Evolutionary conservation across 371 early-diverging fungal species (phyloP), one percentile per base, ranked within the genome.

Genomic region (Mortierella sp.): DNA sequence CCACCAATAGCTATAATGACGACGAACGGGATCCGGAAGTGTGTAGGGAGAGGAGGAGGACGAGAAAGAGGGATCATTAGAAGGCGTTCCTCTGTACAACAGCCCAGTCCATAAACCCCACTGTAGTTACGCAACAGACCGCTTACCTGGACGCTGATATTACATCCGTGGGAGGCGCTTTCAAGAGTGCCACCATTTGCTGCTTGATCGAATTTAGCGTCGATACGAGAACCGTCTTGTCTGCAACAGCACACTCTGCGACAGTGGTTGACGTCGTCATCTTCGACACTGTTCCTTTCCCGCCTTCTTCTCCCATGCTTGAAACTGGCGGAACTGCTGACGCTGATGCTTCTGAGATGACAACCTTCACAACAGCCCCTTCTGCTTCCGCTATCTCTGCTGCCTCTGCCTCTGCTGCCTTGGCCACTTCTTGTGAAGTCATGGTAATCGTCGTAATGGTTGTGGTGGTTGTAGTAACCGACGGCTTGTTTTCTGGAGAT

Each of bases 121-220:
- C n/a, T n/a, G n/a, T n/a, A 34, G 37, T 34, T 11, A 34, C 2
- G 4, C 37, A 14, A 1, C 1, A 34, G 7, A 14, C 14, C 14
- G 37, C 2, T 34, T 54, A 80, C 0, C 67, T 70, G 31, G 72
- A 78, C 1, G 75, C 80, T n/a, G 70, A 72, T 23, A 80, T 78
- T 44, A 50, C 26, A 32, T 78, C 21, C 7, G 43, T 59, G 31
- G 80, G 67, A 2, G 80, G 79, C 1, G 60, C 42, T 14, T 60
- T 51, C 24, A n/a, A 37, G 9, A 73, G 34, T 4, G 64, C 69
- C 5, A 55, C 30, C 15, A 75, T 42, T n/a, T 72, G 72, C 34
- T 70, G 34, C 24, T 64, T 76, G 62, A 76, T 64, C 39, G 70
- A 64, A 50, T 70, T 76, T 12, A 76, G 14, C 4, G 78, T 76